Percentiles rank a stretch among this genome's conserved stretches.
Conservation (phyloP, 208 protist genomes). For the Porcisia hertigi region DNA sequence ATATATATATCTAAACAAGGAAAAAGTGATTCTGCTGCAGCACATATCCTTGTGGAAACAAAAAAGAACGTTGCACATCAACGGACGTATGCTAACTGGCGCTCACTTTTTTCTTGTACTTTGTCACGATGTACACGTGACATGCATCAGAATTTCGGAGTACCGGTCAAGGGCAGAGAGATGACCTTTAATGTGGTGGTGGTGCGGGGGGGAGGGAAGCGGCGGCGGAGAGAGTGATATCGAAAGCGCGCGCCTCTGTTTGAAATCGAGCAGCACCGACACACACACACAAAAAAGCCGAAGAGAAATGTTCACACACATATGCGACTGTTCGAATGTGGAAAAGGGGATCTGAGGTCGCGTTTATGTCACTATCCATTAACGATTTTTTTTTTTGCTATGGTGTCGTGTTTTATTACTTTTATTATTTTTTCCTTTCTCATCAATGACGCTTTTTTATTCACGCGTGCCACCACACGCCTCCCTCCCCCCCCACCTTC, state of each 20-base stretch:
- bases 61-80: no score
- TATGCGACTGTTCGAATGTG: not conserved
- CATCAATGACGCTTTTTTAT: not conserved
- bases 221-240: not conserved
- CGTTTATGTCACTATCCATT: not conserved
- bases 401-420: no score
- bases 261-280: not conserved
- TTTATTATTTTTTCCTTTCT: not conserved
- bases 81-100: not conserved
- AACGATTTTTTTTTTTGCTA: not conserved
- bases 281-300: not conserved
- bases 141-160: not conserved
- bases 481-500: not conserved
- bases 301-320: not conserved
- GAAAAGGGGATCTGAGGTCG: not conserved
- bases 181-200: not conserved
- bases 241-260: not conserved
- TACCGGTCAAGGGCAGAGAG: not conserved
- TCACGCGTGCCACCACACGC: no score
- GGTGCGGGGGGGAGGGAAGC: not conserved
- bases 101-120: not conserved
- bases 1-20: no score
- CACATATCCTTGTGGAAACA: not conserved
- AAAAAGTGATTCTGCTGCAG: not conserved
- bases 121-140: not conserved